Conservation (phyloP, 2,329 filamentous ascomycete genomes). For the Pestalotiopsis sp. region DNA sequence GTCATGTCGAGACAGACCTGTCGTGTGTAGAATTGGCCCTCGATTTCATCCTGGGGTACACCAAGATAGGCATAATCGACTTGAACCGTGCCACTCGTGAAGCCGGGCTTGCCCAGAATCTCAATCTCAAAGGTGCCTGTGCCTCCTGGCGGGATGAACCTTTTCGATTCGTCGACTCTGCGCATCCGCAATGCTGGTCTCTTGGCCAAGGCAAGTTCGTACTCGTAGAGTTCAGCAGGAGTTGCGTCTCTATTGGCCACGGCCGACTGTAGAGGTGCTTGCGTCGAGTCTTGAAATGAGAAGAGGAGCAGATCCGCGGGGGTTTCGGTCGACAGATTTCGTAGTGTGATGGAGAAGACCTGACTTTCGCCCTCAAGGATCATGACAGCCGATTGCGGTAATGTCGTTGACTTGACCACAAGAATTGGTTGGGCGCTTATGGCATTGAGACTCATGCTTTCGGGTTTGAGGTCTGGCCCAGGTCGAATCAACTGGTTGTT, state of each 20-base stretch:
- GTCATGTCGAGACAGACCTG: conserved; percentile 80
- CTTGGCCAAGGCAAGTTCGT: conserved; percentile 77
- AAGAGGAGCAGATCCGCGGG: conserved; percentile 84
- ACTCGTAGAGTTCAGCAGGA: conserved; percentile 80
- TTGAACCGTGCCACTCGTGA: conserved; percentile 78
- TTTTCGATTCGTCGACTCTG: conserved; percentile 52
- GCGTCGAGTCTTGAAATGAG: conserved; percentile 88
- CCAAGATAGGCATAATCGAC: conserved; percentile 88
- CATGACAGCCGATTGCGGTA: conserved; percentile 87
- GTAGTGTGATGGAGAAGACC: conserved; percentile 75
- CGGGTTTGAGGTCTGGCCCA: conserved; percentile 46
- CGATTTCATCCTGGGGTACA: conserved; percentile 65
- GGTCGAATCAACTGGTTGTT: conserved; percentile 41
- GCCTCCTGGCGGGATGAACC: conserved; percentile 67
- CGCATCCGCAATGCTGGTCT: conserved; percentile 68
- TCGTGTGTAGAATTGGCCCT: conserved; percentile 79
- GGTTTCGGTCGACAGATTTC: conserved; percentile 73
- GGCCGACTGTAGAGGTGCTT: conserved; percentile 73
- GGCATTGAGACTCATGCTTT: conserved; percentile 68
- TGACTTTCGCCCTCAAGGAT: conserved; percentile 87
- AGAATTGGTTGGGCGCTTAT: conserved; percentile 80
- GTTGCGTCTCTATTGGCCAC: conserved; percentile 77
- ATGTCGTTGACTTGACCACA: conserved; percentile 72
- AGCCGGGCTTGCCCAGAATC: conserved; percentile 81
- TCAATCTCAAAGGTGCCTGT: conserved; percentile 79